These are phyloP conservation scores for Epichloe coenophiala DNA, from an alignment of 2,329 filamentous ascomycete species.

Conservation along the genomic window DNA sequence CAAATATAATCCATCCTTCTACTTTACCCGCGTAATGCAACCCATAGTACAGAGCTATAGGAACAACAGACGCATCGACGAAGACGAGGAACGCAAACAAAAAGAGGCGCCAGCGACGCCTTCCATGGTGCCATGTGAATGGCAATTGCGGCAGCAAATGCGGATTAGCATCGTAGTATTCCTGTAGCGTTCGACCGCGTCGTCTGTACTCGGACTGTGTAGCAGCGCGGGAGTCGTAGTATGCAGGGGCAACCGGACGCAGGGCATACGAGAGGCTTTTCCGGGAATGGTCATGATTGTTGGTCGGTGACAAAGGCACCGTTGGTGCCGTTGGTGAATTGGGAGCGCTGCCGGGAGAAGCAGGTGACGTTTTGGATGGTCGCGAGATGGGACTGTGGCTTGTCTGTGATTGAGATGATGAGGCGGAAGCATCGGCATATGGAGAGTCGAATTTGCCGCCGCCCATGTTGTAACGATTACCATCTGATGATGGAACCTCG, in stretches of 20 bases:
- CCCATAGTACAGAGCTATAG: constrained; percentile 39
- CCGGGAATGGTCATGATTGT: constrained; percentile 8
- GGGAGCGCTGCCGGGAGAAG: not conserved
- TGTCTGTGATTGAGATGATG: not conserved
- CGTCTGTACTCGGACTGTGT: constrained; percentile 21
- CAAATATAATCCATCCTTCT: constrained; percentile 31
- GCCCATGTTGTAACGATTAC: too few species aligned
- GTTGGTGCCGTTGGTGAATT: not conserved
- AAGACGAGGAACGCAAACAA: constrained; percentile 34
- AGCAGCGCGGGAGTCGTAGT: constrained; percentile 27
- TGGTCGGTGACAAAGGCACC: not conserved
- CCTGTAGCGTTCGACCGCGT: constrained; percentile 21
- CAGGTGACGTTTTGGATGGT: not conserved
- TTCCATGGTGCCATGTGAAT: constrained; percentile 28
- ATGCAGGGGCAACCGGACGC: constrained; percentile 20
- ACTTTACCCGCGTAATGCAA: constrained; percentile 28
- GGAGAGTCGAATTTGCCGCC: not conserved
- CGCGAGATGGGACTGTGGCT: not conserved
- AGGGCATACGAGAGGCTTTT: constrained; percentile 23
- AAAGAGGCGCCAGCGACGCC: constrained; percentile 29
- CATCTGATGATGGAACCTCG: not conserved
- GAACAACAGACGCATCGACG: constrained; percentile 28
- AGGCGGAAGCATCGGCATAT: not conserved
- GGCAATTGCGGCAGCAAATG: constrained; percentile 25
- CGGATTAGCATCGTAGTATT: constrained; percentile 27